Evolutionary conservation across 345 rosid species (phyloP).

Genomic region (Anacardium occidentale): DNA sequence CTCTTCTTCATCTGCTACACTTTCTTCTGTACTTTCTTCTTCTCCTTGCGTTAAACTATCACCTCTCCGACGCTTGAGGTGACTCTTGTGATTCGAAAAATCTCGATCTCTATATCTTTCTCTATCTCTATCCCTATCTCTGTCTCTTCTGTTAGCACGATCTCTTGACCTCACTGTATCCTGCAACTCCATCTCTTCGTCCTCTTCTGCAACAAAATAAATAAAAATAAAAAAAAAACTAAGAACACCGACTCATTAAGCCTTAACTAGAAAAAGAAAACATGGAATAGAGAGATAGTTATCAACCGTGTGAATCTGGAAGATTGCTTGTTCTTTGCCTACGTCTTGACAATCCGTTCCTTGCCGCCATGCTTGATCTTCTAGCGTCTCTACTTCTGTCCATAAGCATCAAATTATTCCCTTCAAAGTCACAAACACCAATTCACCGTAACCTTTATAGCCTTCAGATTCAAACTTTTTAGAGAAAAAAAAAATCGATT

Average conservation of each 20-base stretch:
- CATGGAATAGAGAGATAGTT: not conserved
- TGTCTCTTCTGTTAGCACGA: slow-evolving; percentile 27
- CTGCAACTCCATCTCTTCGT: slow-evolving; percentile 31
- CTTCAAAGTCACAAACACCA: slow-evolving; percentile 4
- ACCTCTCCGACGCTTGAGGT: slow-evolving; percentile 43
- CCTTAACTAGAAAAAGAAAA: not conserved
- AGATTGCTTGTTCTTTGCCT: slow-evolving; percentile 37
- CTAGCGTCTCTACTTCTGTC: slow-evolving; percentile 48
- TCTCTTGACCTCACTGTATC: slow-evolving; percentile 38
- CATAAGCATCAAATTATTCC: slow-evolving; percentile 25
- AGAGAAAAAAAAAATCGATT: slow-evolving; percentile 16
- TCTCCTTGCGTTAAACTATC: slow-evolving; percentile 35
- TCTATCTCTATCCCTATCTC: slow-evolving; percentile 18
- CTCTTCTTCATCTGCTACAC: slow-evolving; percentile 37
- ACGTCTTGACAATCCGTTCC: slow-evolving; percentile 44
- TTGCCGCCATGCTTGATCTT: slow-evolving; percentile 39
- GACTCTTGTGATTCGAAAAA: slow-evolving; percentile 27
- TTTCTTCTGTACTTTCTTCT: slow-evolving; percentile 41
- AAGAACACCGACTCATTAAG: not conserved
- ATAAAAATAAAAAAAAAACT: not conserved
- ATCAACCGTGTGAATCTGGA: slow-evolving; percentile 36
- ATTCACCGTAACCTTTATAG: slow-evolving; percentile 14
- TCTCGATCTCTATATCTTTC: slow-evolving; percentile 29
- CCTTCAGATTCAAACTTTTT: slow-evolving; percentile 7
- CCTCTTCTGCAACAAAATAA: slow-evolving; percentile 31